These are phyloP conservation scores for Aspergillus sp. DNA, from an alignment of 2,329 filamentous ascomycete species.

Conservation along the genomic window DNA sequence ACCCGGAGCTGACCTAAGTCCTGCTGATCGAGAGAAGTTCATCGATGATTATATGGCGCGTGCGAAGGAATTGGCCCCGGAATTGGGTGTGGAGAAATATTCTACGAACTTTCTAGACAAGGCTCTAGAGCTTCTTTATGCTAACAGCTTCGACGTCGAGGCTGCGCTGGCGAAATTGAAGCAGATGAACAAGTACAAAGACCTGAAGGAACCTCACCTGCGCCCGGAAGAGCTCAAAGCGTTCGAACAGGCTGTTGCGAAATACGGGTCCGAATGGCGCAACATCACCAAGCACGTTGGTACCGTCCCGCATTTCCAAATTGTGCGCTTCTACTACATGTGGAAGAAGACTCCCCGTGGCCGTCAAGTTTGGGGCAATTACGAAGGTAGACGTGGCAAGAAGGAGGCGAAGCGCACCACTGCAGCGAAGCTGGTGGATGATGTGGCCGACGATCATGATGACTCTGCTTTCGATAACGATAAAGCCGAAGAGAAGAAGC, in stretches of 20 bases:
- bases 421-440: conserved; percentile 77
- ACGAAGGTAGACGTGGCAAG: conserved; percentile 81
- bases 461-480: conserved; percentile 93
- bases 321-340: conserved; percentile 92
- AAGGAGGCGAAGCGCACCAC: conserved; percentile 71
- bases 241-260: conserved; percentile 87
- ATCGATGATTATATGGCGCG: conserved; percentile 75
- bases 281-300: conserved; percentile 77
- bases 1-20: conserved; percentile 34
- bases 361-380: conserved; percentile 85
- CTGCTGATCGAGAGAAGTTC: conserved; percentile 52
- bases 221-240: conserved; percentile 77
- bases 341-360: conserved; percentile 95
- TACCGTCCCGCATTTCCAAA: conserved; percentile 73
- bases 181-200: conserved; percentile 64
- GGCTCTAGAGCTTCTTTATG: conserved; percentile 71
- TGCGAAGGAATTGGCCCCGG: conserved; percentile 63
- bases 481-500: conserved; percentile 77
- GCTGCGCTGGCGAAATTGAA: conserved; percentile 69
- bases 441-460: conserved; percentile 87
- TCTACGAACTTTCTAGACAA: conserved; percentile 88
- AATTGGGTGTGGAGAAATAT: conserved; percentile 68
- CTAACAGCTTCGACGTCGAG: conserved; percentile 68
- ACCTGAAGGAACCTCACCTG: conserved; percentile 81
- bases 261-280: conserved; percentile 87